Evolutionary conservation across 768 basidiomycete species (phyloP).

Genomic region (Lactarius vividus): DNA sequence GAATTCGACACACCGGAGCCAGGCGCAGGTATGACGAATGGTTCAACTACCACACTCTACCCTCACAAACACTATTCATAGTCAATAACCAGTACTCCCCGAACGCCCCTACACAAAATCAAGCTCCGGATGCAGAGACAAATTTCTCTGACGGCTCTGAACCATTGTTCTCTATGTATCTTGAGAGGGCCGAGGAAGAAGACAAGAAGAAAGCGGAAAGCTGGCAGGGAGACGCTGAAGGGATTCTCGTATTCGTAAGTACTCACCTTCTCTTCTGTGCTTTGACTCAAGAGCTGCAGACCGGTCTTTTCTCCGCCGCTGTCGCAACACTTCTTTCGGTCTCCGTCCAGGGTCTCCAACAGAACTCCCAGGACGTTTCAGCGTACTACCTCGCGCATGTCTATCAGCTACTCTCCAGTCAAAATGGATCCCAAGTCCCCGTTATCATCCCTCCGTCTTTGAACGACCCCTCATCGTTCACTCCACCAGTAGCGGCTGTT

Average conservation of each 20-base stretch:
- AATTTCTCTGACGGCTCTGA: conserved; percentile 6
- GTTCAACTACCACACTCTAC: not conserved
- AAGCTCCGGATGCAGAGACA: not conserved
- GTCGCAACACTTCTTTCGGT: not conserved
- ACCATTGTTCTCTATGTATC: conserved; percentile 12
- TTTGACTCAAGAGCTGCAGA: not conserved
- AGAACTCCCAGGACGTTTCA: conserved; percentile 5
- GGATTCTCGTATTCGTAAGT: conserved; percentile 12
- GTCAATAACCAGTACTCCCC: not conserved
- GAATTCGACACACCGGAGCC: not conserved
- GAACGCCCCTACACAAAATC: not conserved
- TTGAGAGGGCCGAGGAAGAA: not conserved
- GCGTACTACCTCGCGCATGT: conserved; percentile 4
- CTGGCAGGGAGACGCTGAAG: conserved; percentile 14
- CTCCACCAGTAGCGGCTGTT: not conserved
- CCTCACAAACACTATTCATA: not conserved
- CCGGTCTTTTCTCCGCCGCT: conserved; percentile 16
- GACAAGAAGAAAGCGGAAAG: conserved; percentile 1
- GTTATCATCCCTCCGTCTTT: not conserved
- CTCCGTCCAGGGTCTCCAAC: not conserved
- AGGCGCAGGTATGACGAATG: not conserved
- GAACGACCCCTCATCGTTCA: not conserved
- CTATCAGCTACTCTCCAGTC: not conserved
- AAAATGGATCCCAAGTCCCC: not conserved
- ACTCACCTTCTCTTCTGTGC: not conserved